These are phyloP conservation scores for Colletotrichum melonis DNA, from an alignment of 2,329 filamentous ascomycete genomes.

Conservation along the genomic window DNA sequence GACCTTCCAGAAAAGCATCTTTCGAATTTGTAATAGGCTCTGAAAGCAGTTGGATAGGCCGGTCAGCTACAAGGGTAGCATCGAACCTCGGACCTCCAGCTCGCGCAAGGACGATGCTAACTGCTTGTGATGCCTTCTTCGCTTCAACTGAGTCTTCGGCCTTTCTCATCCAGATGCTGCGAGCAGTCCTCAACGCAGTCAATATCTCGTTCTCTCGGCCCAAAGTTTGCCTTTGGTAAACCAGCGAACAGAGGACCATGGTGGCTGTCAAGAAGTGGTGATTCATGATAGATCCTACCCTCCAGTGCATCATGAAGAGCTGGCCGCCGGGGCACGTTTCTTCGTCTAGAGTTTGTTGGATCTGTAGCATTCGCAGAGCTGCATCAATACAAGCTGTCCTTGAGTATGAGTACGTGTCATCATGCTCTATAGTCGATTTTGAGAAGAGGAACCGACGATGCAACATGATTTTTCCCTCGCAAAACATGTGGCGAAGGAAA, in stretches of 20 bases:
- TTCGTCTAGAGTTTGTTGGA: slow-evolving; percentile 41
- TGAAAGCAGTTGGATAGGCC: not conserved
- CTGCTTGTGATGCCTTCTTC: not conserved
- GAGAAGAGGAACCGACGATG: slow-evolving; percentile 42
- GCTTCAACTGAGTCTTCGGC: not conserved
- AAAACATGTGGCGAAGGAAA: slow-evolving; percentile 42
- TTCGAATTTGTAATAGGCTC: no score
- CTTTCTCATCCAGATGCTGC: slow-evolving; percentile 3
- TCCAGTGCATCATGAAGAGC: slow-evolving; percentile 36
- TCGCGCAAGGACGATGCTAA: slow-evolving; percentile 18
- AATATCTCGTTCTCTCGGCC: not conserved
- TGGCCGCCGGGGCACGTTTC: slow-evolving; percentile 38
- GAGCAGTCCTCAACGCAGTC: not conserved
- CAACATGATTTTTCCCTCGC: slow-evolving; percentile 45
- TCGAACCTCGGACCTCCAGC: slow-evolving; percentile 21
- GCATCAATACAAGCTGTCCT: slow-evolving; percentile 39
- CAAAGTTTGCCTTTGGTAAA: not conserved
- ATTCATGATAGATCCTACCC: slow-evolving; percentile 29
- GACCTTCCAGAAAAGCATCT: not conserved
- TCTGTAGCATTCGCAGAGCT: slow-evolving; percentile 37
- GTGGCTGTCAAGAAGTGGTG: slow-evolving; percentile 42
- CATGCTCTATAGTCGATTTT: not conserved
- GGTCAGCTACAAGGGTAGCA: not conserved
- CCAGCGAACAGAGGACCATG: slow-evolving; percentile 37
- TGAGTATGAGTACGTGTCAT: slow-evolving; percentile 41